Evolutionary conservation across 208 protist species (phyloP).

Genomic region (Phytomonas sp.): DNA sequence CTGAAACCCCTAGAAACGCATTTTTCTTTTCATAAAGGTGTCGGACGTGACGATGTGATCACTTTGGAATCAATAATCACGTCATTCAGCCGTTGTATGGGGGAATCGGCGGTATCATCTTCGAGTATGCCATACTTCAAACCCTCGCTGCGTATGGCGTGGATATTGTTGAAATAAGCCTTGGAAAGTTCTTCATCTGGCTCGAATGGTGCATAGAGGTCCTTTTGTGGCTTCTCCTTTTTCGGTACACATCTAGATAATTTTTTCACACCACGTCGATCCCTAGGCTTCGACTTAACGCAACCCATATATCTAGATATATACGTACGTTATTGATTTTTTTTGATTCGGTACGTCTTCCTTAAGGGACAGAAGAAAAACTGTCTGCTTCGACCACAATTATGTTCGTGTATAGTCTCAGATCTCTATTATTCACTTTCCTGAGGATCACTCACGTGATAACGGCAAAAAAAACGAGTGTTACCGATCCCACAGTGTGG

Average conservation of each 20-base stretch:
- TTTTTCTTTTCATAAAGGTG: neutral
- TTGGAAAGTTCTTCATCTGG: constrained; percentile 20
- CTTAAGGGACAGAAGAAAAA: neutral
- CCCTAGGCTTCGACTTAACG: neutral
- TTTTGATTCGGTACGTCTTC: neutral
- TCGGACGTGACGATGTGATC: neutral
- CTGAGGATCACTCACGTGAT: neutral
- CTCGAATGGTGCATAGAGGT: constrained; percentile 13
- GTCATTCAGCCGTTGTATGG: neutral
- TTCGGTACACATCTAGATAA: neutral
- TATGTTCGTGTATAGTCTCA: neutral
- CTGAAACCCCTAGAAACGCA: neutral
- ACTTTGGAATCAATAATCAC: neutral
- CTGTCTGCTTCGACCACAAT: neutral
- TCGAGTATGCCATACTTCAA: constrained; percentile 21
- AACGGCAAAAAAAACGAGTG: neutral
- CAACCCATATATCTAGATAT: neutral
- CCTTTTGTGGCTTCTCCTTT: neutral
- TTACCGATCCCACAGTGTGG: neutral
- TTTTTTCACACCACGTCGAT: neutral
- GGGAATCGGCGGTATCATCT: constrained; percentile 5
- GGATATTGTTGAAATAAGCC: constrained; percentile 19
- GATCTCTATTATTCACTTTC: neutral
- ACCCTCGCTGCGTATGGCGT: constrained; percentile 17
- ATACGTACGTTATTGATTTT: constrained; percentile 13